These are phyloP conservation scores for Dactylellina leptospora DNA, from an alignment of 2,329 filamentous ascomycete species.

Conservation along the genomic window DNA sequence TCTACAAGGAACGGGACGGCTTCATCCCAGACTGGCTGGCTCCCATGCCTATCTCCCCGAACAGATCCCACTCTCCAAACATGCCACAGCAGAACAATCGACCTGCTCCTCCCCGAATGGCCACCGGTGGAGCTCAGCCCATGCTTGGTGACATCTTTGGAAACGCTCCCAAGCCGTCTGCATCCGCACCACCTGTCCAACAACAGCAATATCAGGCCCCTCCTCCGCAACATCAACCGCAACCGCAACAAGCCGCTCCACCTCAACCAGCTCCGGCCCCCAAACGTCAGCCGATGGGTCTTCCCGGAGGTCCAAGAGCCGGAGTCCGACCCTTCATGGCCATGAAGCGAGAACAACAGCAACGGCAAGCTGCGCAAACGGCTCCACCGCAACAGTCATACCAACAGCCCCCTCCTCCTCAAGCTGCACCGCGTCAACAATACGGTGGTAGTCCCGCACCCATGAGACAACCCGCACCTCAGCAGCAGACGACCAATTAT, in stretches of 20 bases:
- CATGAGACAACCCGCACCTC: slow-evolving; percentile 3
- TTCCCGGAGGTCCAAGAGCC: slow-evolving; percentile 31
- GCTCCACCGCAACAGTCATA: slow-evolving; percentile 33
- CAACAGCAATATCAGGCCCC: slow-evolving; percentile 42
- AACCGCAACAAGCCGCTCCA: slow-evolving; percentile 28
- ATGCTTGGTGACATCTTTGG: slow-evolving; percentile 50
- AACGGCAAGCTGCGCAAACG: slow-evolving; percentile 12
- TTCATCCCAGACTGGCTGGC: slow-evolving; percentile 48
- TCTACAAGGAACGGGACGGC: slow-evolving; percentile 53
- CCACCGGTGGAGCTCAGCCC: slow-evolving; percentile 11
- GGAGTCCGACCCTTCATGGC: slow-evolving; percentile 47
- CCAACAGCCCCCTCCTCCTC: slow-evolving; percentile 18
- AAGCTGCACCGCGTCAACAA: slow-evolving; percentile 11
- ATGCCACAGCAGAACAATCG: slow-evolving; percentile 4
- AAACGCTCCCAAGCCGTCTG: slow-evolving; percentile 8
- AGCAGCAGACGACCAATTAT: neutral
- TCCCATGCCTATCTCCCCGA: slow-evolving; percentile 15
- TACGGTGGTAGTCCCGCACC: slow-evolving; percentile 5
- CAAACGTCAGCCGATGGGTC: slow-evolving; percentile 8
- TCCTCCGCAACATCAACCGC: slow-evolving; percentile 15
- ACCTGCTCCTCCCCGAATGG: slow-evolving; percentile 15
- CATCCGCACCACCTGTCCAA: slow-evolving; percentile 26
- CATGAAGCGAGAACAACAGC: slow-evolving; percentile 43
- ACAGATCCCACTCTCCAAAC: neutral
- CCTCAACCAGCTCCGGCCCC: slow-evolving; percentile 10